phyloP scores from a whole-genome alignment of 257 asterid genomes.

The Rehmannia glutinosa region DNA sequence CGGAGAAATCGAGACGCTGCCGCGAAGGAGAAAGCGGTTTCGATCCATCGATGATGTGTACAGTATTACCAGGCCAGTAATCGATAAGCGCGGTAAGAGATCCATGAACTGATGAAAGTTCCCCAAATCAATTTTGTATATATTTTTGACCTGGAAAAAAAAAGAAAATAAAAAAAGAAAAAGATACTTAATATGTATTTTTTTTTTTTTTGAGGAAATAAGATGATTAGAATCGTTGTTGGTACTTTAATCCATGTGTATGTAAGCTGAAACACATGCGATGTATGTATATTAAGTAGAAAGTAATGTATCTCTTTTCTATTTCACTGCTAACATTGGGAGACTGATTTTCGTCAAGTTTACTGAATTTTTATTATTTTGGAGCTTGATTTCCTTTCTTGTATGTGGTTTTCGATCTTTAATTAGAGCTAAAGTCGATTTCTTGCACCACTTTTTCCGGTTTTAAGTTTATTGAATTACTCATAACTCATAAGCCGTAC shows the following conservation, averaged over 20 bases:
- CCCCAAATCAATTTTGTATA: constrained; percentile 11
- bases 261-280: background rate
- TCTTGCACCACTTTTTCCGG: background rate
- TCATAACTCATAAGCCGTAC: too few relatives aligned
- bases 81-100: constrained; percentile 25
- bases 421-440: background rate
- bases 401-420: background rate
- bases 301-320: background rate
- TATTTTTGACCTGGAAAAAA: too few relatives aligned
- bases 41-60: constrained; percentile 51
- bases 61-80: constrained; percentile 28
- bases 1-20: constrained; percentile 6
- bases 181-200: background rate
- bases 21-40: constrained; percentile 32
- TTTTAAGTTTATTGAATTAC: background rate
- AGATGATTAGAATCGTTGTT: background rate
- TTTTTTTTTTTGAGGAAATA: background rate
- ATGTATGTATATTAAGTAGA: background rate
- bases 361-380: background rate
- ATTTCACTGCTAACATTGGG: too few relatives aligned
- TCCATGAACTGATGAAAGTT: background rate
- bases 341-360: too few relatives aligned
- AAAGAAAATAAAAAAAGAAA: too few relatives aligned
- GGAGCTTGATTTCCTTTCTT: background rate
- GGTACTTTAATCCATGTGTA: background rate